These are phyloP conservation scores for Aspergillus pseudoterreus DNA, from an alignment of 2,329 filamentous ascomycete species.

Conservation along the genomic window DNA sequence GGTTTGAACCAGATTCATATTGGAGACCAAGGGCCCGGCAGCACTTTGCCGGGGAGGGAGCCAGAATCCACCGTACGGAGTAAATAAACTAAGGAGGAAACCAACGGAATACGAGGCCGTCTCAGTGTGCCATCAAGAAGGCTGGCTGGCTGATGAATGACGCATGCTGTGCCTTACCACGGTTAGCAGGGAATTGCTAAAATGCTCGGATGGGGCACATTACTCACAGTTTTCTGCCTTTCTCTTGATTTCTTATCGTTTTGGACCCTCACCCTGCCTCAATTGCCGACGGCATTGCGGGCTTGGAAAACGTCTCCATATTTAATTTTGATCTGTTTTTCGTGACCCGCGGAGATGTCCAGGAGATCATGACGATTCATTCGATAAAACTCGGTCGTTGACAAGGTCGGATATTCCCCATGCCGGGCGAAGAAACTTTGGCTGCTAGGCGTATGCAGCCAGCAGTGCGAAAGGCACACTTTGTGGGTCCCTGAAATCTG, in stretches of 20 bases:
- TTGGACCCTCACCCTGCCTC: not conserved
- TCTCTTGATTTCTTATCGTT: not conserved
- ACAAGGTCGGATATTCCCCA: not conserved
- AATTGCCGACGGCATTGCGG: not conserved
- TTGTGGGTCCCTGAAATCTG: not conserved
- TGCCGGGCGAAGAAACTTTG: not conserved
- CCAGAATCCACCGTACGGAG: not conserved
- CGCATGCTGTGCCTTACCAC: conserved; percentile 9
- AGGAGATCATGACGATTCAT: not conserved
- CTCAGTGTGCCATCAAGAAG: not conserved
- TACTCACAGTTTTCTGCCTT: not conserved
- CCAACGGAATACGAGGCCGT: not conserved
- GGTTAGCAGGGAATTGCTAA: conserved; percentile 7
- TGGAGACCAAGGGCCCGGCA: not conserved
- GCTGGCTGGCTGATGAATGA: conserved; percentile 14
- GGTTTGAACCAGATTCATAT: not conserved
- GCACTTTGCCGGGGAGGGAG: not conserved
- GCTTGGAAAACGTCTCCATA: not conserved
- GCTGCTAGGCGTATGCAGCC: not conserved
- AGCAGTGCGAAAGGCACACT: not conserved
- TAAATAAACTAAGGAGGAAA: not conserved
- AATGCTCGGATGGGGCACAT: conserved; percentile 6
- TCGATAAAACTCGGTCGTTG: not conserved
- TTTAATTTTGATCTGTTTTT: not conserved
- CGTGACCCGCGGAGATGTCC: not conserved